Evolutionary conservation across 208 protist species (phyloP), one percentile per base, ranked within the genome.

Genomic region (Trypanosoma lewisi): DNA sequence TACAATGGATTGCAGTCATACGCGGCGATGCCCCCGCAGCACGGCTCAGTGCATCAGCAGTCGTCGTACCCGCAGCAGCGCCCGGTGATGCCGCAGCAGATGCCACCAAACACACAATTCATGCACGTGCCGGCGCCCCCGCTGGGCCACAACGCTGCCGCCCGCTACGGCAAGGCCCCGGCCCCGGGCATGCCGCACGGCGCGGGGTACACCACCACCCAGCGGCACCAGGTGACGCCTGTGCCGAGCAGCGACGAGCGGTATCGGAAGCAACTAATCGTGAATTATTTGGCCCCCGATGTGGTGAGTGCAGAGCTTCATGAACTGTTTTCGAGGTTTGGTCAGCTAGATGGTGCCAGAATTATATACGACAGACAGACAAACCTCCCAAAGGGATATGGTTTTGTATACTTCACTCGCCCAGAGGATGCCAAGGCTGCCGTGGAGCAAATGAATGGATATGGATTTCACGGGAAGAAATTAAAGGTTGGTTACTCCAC

Each of bases 321-420:
- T 54, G 59, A 63, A 14, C 73, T 92, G 31, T 92, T 92, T 65
- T 84, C 82, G 2, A 77, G 78, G 44, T 87, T 89, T 57, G 82
- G 80, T 27, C 80, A 71, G 3, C 76, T 89, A 16, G 80, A 87
- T 52, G 85, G 82, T 11, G 85, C 82, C 0, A 77, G 78, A 21
- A 76, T 92, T 54, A 89, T 92, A 39, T 85, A 86, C 64, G 85
- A 92, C 44, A 71, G 77, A 23, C 80, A 86, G 57, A 92, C 85
- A 2, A 76, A 70, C 37, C 70, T 85, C 52, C 57, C 82, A 19
- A 75, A 78, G 41, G 85, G 85, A 9, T 92, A 85, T 58, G 85
- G 85, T 4, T 92, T 92, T 63, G 85, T 92, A 11, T 92, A 89
- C 60, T 92, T 86, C 67, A 72, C 64, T 31, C 53, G 86, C 45